These are phyloP conservation scores for Zizania palustris DNA, from an alignment of 202 grass and related monocot species.

Conservation along the genomic window DNA sequence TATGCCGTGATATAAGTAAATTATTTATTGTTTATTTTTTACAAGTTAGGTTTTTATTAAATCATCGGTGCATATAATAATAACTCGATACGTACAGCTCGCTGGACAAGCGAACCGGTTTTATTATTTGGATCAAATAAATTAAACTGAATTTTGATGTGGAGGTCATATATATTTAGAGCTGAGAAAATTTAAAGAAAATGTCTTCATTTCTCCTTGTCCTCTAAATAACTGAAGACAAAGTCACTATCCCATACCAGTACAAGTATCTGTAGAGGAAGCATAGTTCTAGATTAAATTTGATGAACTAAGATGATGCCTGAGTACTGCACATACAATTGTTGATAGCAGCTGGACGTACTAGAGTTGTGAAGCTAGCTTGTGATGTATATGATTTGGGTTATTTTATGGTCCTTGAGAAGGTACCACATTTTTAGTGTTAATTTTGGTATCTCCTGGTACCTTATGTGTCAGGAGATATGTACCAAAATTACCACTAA, in stretches of 20 bases:
- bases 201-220: background rate
- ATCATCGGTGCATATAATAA: too few relatives aligned
- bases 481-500: too few relatives aligned
- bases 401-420: too few relatives aligned
- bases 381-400: background rate
- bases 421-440: too few relatives aligned
- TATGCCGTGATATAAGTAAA: too few relatives aligned
- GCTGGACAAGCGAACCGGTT: too few relatives aligned
- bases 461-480: too few relatives aligned
- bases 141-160: background rate
- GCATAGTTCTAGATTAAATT: background rate
- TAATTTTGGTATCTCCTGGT: too few relatives aligned
- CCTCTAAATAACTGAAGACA: too few relatives aligned
- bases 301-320: background rate
- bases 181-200: background rate
- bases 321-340: background rate
- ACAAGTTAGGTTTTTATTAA: too few relatives aligned
- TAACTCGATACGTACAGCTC: too few relatives aligned
- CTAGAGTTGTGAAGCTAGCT: background rate
- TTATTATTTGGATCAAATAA: background rate
- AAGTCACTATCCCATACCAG: background rate
- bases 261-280: background rate
- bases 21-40: too few relatives aligned
- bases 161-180: background rate
- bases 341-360: background rate